phyloP scores from a whole-genome alignment of 1,284 basidiomycete species.

The Cryptococcus amylolentus region DNA sequence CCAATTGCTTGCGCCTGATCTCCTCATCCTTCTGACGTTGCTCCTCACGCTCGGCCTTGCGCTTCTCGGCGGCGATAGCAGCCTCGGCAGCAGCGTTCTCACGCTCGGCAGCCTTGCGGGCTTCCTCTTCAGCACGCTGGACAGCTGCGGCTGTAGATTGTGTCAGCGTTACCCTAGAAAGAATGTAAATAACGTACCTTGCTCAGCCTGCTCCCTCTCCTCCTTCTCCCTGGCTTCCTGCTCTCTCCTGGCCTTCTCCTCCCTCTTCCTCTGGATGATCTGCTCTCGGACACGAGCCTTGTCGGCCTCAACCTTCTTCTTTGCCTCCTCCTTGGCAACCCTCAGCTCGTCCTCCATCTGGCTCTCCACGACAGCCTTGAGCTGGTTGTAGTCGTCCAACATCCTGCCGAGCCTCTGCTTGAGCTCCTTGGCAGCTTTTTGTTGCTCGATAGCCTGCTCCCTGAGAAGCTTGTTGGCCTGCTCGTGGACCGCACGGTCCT shows the following conservation, averaged over 20 bases:
- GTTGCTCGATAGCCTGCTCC: slow-evolving; percentile 61
- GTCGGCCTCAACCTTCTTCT: slow-evolving; percentile 75
- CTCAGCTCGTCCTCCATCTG: slow-evolving; percentile 71
- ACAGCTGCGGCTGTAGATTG: slow-evolving; percentile 54
- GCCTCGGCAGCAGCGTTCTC: slow-evolving; percentile 54
- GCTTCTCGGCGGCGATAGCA: slow-evolving; percentile 26
- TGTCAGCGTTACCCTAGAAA: slow-evolving; percentile 13
- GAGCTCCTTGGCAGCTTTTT: slow-evolving; percentile 68
- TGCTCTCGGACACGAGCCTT: slow-evolving; percentile 68
- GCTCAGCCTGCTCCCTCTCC: slow-evolving; percentile 54
- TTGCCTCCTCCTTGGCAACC: slow-evolving; percentile 60
- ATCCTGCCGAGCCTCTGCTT: slow-evolving; percentile 76
- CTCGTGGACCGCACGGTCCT: slow-evolving; percentile 70
- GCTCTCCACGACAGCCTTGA: slow-evolving; percentile 60
- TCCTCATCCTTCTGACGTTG: slow-evolving; percentile 64
- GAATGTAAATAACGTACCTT: slow-evolving; percentile 34
- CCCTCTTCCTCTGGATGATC: slow-evolving; percentile 51
- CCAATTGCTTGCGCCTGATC: slow-evolving; percentile 59
- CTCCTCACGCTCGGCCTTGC: slow-evolving; percentile 56
- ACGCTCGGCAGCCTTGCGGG: slow-evolving; percentile 43
- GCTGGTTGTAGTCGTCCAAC: slow-evolving; percentile 67
- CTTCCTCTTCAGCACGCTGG: slow-evolving; percentile 35
- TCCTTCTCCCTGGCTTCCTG: slow-evolving; percentile 56
- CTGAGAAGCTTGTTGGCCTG: slow-evolving; percentile 61
- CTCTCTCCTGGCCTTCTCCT: slow-evolving; percentile 61